Percentiles rank a stretch among this genome's conserved stretches.
These are phyloP conservation scores for Phylloporus sp. DNA, from an alignment of 768 basidiomycete genomes.

Conservation along the genomic window DNA sequence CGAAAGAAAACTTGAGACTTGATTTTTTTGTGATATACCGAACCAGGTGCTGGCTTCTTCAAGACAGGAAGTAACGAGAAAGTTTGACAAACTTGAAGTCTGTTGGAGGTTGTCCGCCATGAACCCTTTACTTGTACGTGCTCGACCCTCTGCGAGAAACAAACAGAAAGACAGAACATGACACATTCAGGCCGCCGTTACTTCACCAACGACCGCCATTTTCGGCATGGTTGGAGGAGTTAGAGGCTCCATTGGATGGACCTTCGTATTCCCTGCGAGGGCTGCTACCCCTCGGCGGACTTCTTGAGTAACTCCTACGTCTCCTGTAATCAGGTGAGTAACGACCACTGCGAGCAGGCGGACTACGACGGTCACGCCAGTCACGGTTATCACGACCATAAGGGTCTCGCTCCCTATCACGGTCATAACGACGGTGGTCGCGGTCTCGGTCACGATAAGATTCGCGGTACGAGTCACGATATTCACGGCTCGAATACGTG, in stretches of 20 bases:
- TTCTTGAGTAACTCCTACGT: conserved; percentile 75
- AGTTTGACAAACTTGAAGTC: conserved; percentile 48
- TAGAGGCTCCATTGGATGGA: conserved; percentile 37
- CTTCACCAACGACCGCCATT: conserved; percentile 61
- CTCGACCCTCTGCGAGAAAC: conserved; percentile 40
- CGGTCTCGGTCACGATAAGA: conserved; percentile 46
- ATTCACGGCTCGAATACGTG: conserved; percentile 41
- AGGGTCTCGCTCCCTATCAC: conserved; percentile 53
- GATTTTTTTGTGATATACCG: conserved; percentile 52
- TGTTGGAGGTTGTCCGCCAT: conserved; percentile 36
- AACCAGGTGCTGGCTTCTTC: conserved; percentile 46
- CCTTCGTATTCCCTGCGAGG: conserved; percentile 49
- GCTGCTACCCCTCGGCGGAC: conserved; percentile 72
- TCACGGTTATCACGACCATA: conserved; percentile 71
- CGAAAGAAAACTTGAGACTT: conserved; percentile 66
- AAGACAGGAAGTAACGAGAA: conserved; percentile 46
- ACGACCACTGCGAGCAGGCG: conserved; percentile 59
- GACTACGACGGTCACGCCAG: conserved; percentile 80
- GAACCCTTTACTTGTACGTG: conserved; percentile 41
- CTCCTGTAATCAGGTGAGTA: conserved; percentile 77
- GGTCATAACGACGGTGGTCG: conserved; percentile 37
- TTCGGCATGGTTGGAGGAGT: conserved; percentile 36
- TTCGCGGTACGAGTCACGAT: conserved; percentile 43
- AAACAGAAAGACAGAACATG: conserved; percentile 27
- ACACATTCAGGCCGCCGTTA: conserved; percentile 15